Percentiles rank a stretch among this genome's conserved stretches.
These are phyloP conservation scores for Penicillium salamii DNA, from an alignment of 495 filamentous ascomycete species.

Conservation along the genomic window DNA sequence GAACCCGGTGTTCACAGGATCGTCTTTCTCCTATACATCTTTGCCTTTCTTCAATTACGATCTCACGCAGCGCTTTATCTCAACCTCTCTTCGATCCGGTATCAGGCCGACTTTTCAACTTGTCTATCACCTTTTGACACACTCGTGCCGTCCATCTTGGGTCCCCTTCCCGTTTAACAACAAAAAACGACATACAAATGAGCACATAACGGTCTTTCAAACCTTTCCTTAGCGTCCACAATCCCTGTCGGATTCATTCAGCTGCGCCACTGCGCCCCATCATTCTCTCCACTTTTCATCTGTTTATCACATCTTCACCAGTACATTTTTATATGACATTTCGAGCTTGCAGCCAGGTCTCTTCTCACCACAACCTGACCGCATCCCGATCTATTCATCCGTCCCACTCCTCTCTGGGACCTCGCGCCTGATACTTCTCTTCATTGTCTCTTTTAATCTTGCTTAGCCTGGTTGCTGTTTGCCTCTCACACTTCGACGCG, in stretches of 20 bases:
- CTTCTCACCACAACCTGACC: conserved; percentile 14
- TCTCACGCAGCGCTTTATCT: conserved; percentile 49
- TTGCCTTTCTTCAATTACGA: conserved; percentile 36
- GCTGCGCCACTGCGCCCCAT: conserved; percentile 43
- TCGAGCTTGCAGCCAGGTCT: conserved; percentile 48
- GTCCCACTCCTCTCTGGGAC: conserved; percentile 24
- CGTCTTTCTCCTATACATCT: conserved; percentile 30
- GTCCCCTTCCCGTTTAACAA: conserved; percentile 40
- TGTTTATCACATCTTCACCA: conserved; percentile 53
- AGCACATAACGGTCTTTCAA: conserved; percentile 64
- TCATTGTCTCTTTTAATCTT: conserved; percentile 36
- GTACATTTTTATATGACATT: conserved; percentile 59
- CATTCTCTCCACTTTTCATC: conserved; percentile 52
- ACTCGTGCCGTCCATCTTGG: conserved; percentile 29
- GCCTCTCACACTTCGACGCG: conserved; percentile 27
- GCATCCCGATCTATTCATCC: conserved; percentile 19
- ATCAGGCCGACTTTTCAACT: conserved; percentile 17
- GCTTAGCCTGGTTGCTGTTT: conserved; percentile 41
- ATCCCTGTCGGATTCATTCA: conserved; percentile 44
- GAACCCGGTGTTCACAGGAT: conserved; percentile 45
- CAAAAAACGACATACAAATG: conserved; percentile 54
- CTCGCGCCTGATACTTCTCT: conserved; percentile 31
- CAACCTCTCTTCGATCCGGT: conserved; percentile 20
- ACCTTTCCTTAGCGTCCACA: conserved; percentile 46
- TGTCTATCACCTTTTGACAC: conserved; percentile 35